Base-by-base conservation (phyloP, 192 early-diverging fungal genomes). In the Lobosporangium transversale region DNA sequence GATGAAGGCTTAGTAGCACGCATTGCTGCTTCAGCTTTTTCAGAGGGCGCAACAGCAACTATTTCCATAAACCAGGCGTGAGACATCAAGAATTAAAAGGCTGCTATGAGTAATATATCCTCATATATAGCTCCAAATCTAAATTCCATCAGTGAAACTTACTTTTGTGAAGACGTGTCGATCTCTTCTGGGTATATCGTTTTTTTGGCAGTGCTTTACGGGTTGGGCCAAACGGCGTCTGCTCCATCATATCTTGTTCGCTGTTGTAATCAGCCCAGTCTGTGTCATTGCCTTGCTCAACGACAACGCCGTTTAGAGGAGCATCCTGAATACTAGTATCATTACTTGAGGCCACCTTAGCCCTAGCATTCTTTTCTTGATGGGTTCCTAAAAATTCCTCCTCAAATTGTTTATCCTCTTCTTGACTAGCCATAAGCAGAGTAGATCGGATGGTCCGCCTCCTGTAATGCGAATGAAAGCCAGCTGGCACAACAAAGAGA, bases 121-220 rank as follows among this genome's bases (percentile, higher is more conserved):
- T 24, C 51, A 52, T 27, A 52, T n/a, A n/a, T n/a, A n/a, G n/a
- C n/a, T n/a, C n/a, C n/a, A n/a, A n/a, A n/a, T n/a, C n/a, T n/a
- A n/a, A n/a, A n/a, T n/a, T n/a, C n/a, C n/a, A n/a, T n/a, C n/a
- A 14, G 17, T 24, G 12, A 47, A 47, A 14, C 17, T 10, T 67
- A 76, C 73, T 76, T 14, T 45, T 40, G 35, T 67, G 73, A 57
- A 76, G 64, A n/a, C 73, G 64, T 0, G 73, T 76, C 5, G 44
- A 33, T 45, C 73, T 32, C 59, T 76, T 76, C 37, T 76, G 73
- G 58, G 73, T 76, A 76, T 67, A 76, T 67, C 48, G 59, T 62
- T 76, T 76, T 24, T 24, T 61, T 14, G 73, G 54, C 15, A 40
- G 26, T 21, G 49, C 55, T 21, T 40, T 49, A 24, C 18, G 30